Evolutionary conservation across 1,139 yeast species (phyloP).

Genomic region (Protomyces inundatus): DNA sequence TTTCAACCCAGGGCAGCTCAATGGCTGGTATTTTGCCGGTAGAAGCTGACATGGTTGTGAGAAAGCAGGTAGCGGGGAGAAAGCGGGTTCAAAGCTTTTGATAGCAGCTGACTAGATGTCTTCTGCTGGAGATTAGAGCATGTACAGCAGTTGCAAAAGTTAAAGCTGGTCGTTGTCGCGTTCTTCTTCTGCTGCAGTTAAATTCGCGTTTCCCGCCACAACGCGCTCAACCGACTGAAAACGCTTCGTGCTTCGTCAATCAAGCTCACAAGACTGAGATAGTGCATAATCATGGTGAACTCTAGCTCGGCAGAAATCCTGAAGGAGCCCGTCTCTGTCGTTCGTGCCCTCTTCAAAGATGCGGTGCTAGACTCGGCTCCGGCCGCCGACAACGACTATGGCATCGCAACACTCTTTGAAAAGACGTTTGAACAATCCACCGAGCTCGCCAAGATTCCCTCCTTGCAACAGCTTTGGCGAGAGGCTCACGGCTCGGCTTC

Average conservation of each 20-base stretch:
- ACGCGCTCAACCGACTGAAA: too few relatives aligned
- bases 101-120: too few relatives aligned
- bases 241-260: background rate
- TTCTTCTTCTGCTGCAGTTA: too few relatives aligned
- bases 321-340: background rate
- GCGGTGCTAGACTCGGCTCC: background rate
- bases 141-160: too few relatives aligned
- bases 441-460: slow-evolving; percentile 16
- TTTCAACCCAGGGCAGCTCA: slow-evolving; percentile 54
- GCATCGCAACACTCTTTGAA: slow-evolving; percentile 15
- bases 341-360: slow-evolving; percentile 7
- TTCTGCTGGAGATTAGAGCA: too few relatives aligned
- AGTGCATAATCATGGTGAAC: slow-evolving; percentile 2
- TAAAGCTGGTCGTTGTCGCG: too few relatives aligned
- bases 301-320: slow-evolving; percentile 11
- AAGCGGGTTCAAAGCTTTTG: too few relatives aligned
- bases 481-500: background rate
- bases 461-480: background rate
- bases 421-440: slow-evolving; percentile 8
- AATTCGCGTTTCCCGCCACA: background rate
- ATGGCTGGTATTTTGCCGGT: slow-evolving; percentile 12
- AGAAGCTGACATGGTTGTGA: slow-evolving; percentile 12
- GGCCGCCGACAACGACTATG: slow-evolving; percentile 12
- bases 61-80: background rate
- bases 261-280: background rate